Percentiles rank a stretch among this genome's conserved stretches.
These are phyloP conservation scores for Hypoxylon fuscum DNA, from an alignment of 495 filamentous ascomycete species.

Conservation along the genomic window DNA sequence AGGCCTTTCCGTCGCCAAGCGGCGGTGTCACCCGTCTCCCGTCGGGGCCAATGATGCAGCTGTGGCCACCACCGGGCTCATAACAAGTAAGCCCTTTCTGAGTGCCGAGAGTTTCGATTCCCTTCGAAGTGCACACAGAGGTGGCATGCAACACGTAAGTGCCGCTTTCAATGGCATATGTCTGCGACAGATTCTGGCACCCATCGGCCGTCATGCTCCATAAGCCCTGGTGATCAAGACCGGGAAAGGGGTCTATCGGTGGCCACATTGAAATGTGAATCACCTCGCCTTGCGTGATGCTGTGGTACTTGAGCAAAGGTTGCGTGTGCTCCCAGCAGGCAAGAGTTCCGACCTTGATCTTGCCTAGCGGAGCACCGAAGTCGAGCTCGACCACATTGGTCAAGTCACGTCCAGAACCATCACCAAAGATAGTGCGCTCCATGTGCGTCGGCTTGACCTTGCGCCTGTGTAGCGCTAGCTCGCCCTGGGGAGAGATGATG, in stretches of 20 bases:
- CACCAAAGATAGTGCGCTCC: conserved; percentile 69
- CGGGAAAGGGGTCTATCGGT: conserved; percentile 36
- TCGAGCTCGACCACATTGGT: conserved; percentile 56
- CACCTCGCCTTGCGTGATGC: conserved; percentile 56
- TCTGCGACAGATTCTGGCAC: conserved; percentile 53
- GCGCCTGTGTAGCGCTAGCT: conserved; percentile 54
- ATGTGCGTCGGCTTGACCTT: conserved; percentile 72
- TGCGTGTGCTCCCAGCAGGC: conserved; percentile 69
- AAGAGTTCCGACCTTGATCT: conserved; percentile 56
- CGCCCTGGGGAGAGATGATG: conserved; percentile 58
- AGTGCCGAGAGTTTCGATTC: conserved; percentile 54
- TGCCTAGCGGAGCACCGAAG: conserved; percentile 44
- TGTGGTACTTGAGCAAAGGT: conserved; percentile 68
- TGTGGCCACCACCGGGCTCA: conserved; percentile 56
- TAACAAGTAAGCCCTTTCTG: conserved; percentile 45
- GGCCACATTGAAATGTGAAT: conserved; percentile 72
- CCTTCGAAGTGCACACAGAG: conserved; percentile 51
- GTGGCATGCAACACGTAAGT: conserved; percentile 62
- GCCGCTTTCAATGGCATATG: conserved; percentile 62
- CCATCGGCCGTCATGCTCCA: conserved; percentile 48
- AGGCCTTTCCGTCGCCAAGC: conserved; percentile 39
- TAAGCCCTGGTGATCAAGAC: conserved; percentile 38
- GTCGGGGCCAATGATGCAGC: conserved; percentile 64
- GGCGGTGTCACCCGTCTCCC: conserved; percentile 55
- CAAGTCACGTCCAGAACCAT: conserved; percentile 54